Base-by-base conservation (phyloP, 495 filamentous ascomycete genomes). In the Hypomontagnella submonticulosa region DNA sequence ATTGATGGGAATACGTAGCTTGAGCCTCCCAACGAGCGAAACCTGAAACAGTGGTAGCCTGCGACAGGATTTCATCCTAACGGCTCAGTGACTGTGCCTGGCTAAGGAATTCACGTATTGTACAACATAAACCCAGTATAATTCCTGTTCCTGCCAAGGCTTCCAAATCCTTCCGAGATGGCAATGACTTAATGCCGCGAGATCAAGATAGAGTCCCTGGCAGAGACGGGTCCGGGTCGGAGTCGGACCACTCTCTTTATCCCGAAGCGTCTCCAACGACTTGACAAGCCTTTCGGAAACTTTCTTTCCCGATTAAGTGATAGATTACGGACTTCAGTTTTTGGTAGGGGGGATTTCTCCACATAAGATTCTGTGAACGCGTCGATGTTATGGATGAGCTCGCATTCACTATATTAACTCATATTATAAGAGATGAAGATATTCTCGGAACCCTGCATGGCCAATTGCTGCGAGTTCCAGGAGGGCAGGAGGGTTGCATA, bases 401-500 rank as follows among this genome's bases (percentile, higher is more conserved):
- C 52, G 40, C 58, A 59, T 55, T 10, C n/a, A 54, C 58, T 46
- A 67, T 48, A 68, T 63, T 59, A 56, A 59, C 32, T 53, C 38
- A 32, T 41, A 30, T 46, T 40, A 19, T 18, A 54, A 48, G 37
- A 49, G 16, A 43, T 33, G 42, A 41, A 51, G 18, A 20, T 55
- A 33, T 48, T 34, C 34, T 56, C 44, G 20, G 36, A 46, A 36
- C 40, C 40, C 36, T 36, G 33, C 33, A 40, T 12, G 11, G 13
- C 33, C 1, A 55, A 34, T 18, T 59, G 50, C 20, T 69, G 34
- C 60, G 27, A 49, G 40, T 42, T 33, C 23, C 27, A 34, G 60
- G 49, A 63, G 65, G 59, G 59, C 27, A 34, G 60, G 49, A 63
- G 65, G 59, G 59, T 64, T 69, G 27, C 60, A 64, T 33, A 63